Conservation (phyloP, 1,139 yeast species). For the Protomyces inundatus region DNA sequence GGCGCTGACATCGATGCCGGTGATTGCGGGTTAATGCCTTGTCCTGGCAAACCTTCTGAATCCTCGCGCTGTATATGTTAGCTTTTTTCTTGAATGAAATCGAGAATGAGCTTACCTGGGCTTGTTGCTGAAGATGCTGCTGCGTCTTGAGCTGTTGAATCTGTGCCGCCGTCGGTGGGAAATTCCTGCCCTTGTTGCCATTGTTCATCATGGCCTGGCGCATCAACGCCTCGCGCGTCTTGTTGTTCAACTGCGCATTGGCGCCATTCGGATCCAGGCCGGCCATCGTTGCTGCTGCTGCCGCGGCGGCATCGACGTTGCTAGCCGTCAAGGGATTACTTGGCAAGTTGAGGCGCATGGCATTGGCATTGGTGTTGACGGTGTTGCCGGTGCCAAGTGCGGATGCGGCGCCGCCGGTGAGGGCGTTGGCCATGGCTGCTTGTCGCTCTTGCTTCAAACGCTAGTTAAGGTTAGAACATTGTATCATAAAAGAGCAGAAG, state of each 20-base stretch:
- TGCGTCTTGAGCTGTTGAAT: slow-evolving; percentile 29
- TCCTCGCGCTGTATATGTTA: background rate
- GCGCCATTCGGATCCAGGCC: slow-evolving; percentile 22
- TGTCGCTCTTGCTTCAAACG: slow-evolving; percentile 54
- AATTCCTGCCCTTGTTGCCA: slow-evolving; percentile 21
- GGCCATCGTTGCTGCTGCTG: background rate
- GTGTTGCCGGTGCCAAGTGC: background rate
- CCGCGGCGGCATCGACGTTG: slow-evolving; percentile 1
- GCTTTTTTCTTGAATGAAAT: no score
- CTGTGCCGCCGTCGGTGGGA: slow-evolving; percentile 26
- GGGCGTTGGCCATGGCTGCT: slow-evolving; percentile 5
- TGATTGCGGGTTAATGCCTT: slow-evolving; percentile 7
- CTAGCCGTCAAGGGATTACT: background rate
- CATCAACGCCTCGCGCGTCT: slow-evolving; percentile 35
- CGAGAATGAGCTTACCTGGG: slow-evolving; percentile 17
- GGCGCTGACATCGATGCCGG: slow-evolving; percentile 30
- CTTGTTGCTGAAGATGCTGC: slow-evolving; percentile 35
- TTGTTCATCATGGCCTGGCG: slow-evolving; percentile 35
- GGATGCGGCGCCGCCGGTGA: slow-evolving; percentile 12
- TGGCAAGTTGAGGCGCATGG: slow-evolving; percentile 2
- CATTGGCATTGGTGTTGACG: background rate
- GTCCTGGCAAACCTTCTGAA: background rate
- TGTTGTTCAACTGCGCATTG: slow-evolving; percentile 30
- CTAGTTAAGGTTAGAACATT: slow-evolving; percentile 33
- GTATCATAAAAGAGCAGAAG: slow-evolving; percentile 14